These are phyloP conservation scores for Colletotrichum plurivorum DNA, from an alignment of 2,329 filamentous ascomycete species.

Conservation along the genomic window DNA sequence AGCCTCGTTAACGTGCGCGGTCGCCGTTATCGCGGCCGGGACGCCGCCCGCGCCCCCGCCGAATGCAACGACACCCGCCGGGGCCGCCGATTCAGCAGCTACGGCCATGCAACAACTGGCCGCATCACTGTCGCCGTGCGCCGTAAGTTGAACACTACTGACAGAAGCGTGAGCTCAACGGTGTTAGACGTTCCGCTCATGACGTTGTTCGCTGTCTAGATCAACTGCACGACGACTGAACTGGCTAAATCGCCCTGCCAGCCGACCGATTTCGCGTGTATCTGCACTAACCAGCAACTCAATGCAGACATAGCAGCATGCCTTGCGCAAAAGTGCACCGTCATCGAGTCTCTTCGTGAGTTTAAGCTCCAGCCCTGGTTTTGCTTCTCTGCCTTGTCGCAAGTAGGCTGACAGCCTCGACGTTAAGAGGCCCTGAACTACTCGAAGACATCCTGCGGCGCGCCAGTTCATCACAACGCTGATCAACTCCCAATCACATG, in stretches of 20 bases:
- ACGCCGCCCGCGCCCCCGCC: neutral
- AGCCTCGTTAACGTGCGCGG: neutral
- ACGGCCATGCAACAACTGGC: conserved; percentile 9
- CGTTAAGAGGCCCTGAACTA: conserved; percentile 24
- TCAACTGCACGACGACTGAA: conserved; percentile 10
- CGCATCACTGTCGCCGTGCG: conserved; percentile 7
- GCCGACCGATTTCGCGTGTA: conserved; percentile 21
- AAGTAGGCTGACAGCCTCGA: neutral
- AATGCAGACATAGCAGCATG: conserved; percentile 19
- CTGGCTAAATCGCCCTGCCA: conserved; percentile 17
- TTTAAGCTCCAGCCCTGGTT: neutral
- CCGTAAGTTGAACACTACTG: neutral
- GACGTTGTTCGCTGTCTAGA: neutral
- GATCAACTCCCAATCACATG: conserved; percentile 22
- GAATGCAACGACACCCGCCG: conserved; percentile 5
- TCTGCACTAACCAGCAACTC: conserved; percentile 18
- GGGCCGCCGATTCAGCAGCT: neutral
- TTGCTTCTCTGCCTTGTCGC: neutral
- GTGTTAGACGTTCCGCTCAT: neutral
- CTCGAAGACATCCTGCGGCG: conserved; percentile 16
- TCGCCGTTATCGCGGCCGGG: neutral
- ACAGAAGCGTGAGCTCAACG: too few species aligned
- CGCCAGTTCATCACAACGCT: conserved; percentile 3
- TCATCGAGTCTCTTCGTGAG: conserved; percentile 27
- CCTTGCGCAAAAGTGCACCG: conserved; percentile 21